Base-by-base conservation (phyloP, 208 protist genomes). In the Trichomonas vaginalis region DNA sequence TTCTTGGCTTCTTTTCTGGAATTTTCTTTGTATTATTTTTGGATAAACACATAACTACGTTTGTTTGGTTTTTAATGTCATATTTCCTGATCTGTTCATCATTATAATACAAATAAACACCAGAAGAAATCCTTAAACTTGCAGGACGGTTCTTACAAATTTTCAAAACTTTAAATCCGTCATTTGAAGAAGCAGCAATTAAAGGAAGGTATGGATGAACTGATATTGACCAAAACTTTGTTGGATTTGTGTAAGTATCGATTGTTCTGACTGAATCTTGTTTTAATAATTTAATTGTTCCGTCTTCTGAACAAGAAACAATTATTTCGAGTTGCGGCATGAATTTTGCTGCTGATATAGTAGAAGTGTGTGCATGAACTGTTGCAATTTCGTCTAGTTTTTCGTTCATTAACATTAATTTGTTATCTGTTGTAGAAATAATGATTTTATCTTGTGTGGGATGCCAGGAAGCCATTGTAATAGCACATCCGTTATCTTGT, bases 391-490 rank as follows among this genome's bases (percentile, higher is more conserved):
- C 96, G 32, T 96, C 96, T 32, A 98, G 98, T 80, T 97, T 98
- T 96, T 98, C 98, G 35, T 97, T 97, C 99, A 98, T 99, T 14
- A 99, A 95, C 96, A 98, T 98, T 46, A 99, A 97, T 56, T 98
- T 98, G 79, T 98, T 97, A 96, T 99, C 99, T 96, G 99, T 99
- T 45, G 98, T 97, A 42, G 97, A 98, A 12, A 98, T 99, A 14
- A 99, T 98, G 45, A 99, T 98, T 47, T 98, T 97, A 46, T 98
- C 97, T 61, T 98, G 96, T 37, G 98, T 98, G 6, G 98, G 98
- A 97, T 99, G 99, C 97, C 99, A 99, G 40, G 97, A 97, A 21
- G 98, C 99, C 98, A 98, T 99, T 97, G 99, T 99, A 37, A 99
- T 98, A 62, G 99, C 99, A 96, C 99, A 98, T 95, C 99, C 98